Percentiles rank a stretch among this genome's conserved stretches.
phyloP scores from a whole-genome alignment of 306 rosid genomes.

The Canavalia ensiformis region DNA sequence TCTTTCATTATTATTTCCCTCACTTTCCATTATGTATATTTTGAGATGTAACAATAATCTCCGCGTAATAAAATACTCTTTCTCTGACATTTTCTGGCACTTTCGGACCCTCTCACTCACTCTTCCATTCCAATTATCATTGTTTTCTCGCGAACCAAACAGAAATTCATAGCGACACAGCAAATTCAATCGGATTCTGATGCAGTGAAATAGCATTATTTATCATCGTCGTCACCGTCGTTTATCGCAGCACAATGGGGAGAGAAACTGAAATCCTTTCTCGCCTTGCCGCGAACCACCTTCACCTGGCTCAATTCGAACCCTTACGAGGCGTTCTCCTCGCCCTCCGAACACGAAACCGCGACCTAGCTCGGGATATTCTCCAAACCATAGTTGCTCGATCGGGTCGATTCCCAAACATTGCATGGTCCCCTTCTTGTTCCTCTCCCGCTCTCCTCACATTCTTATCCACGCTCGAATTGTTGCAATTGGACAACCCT shows the following conservation, averaged over 20 bases:
- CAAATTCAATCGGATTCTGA: background rate
- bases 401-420: constrained; percentile 76
- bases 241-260: constrained; percentile 53
- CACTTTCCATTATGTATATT: too few species aligned
- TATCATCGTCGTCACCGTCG: background rate
- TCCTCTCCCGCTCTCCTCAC: constrained; percentile 85
- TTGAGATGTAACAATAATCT: background rate
- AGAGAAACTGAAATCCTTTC: constrained; percentile 82
- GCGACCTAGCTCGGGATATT: constrained; percentile 77
- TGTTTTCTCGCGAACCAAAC: background rate
- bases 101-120: background rate
- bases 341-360: constrained; percentile 76
- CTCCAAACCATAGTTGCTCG: constrained; percentile 83
- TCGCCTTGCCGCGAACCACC: constrained; percentile 91
- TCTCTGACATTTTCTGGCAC: too few species aligned
- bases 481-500: constrained; percentile 73
- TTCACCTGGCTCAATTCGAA: constrained; percentile 85
- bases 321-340: constrained; percentile 82
- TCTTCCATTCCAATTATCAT: background rate
- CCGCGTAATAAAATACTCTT: background rate
- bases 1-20: too few species aligned
- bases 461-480: constrained; percentile 77
- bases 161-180: background rate
- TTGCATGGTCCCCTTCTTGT: constrained; percentile 79
- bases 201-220: constrained; percentile 42